Conservation (phyloP, 306 rosid genomes). For the Gastrolobium villosum region DNA sequence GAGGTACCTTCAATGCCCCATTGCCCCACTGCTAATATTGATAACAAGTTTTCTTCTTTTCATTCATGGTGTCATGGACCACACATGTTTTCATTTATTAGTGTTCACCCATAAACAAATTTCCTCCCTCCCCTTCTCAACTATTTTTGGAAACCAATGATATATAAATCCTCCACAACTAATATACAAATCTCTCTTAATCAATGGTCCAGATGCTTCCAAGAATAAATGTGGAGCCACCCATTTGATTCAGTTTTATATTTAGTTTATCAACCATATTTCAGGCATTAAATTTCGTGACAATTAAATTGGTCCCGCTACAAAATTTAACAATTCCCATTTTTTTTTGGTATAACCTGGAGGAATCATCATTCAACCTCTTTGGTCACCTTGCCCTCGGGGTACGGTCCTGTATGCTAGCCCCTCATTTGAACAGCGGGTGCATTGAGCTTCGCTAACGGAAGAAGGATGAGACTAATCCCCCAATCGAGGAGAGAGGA, state of each 20-base stretch:
- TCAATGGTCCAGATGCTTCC: conserved; percentile 33
- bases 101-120: conserved; percentile 10
- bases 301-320: conserved; percentile 41
- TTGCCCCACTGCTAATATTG: not conserved
- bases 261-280: conserved; percentile 2
- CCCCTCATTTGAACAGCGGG: too few relatives aligned
- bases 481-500: too few relatives aligned
- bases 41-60: conserved; percentile 8
- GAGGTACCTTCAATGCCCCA: not conserved
- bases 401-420: too few relatives aligned
- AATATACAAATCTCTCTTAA: not conserved
- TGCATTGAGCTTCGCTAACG: too few relatives aligned
- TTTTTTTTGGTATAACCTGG: too few relatives aligned
- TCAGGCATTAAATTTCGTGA: conserved; percentile 36
- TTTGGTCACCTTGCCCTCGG: too few relatives aligned
- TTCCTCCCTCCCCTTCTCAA: conserved; percentile 4
- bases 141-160: not conserved
- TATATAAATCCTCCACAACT: not conserved
- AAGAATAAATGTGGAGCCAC: conserved; percentile 42
- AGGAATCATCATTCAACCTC: too few relatives aligned
- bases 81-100: conserved; percentile 44
- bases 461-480: too few relatives aligned
- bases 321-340: not conserved
- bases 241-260: conserved; percentile 36
- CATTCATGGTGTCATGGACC: conserved; percentile 42